These are phyloP conservation scores for Amorphotheca resinae DNA, from an alignment of 495 filamentous ascomycete species.

Conservation along the genomic window DNA sequence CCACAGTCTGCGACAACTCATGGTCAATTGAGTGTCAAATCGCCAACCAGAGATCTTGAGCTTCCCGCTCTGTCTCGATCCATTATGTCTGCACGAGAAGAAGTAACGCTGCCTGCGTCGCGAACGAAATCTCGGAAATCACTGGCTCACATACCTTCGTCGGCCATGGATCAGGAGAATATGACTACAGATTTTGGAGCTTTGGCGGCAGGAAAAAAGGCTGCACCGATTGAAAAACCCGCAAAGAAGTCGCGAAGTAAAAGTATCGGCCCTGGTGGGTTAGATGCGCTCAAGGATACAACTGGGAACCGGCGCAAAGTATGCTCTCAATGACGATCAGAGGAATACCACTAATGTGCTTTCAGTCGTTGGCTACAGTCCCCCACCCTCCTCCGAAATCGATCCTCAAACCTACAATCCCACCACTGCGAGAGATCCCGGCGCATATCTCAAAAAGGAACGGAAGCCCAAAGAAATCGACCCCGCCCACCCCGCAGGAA, in stretches of 20 bases:
- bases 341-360: conserved; percentile 6
- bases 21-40: conserved; percentile 7
- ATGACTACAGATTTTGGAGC: conserved; percentile 46
- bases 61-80: conserved; percentile 6
- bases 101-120: conserved; percentile 36
- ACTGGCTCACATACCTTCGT: conserved; percentile 50
- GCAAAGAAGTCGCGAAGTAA: conserved; percentile 82
- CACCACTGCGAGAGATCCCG: conserved; percentile 51
- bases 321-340: conserved; percentile 21
- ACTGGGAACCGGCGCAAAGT: conserved; percentile 75
- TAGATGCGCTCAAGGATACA: conserved; percentile 67
- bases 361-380: conserved; percentile 33
- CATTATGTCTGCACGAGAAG: conserved; percentile 34
- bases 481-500: conserved; percentile 16
- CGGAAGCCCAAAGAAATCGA: conserved; percentile 22
- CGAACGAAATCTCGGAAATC: conserved; percentile 61
- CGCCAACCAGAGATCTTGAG: conserved; percentile 1
- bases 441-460: conserved; percentile 17
- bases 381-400: conserved; percentile 48
- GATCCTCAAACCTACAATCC: conserved; percentile 76
- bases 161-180: conserved; percentile 58
- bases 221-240: conserved; percentile 27
- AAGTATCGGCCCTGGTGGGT: conserved; percentile 82
- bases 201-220: conserved; percentile 23
- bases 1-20: conserved; percentile 3